Evolutionary conservation across 2,329 filamentous ascomycete species (phyloP), one percentile per base, ranked within the genome.

Genomic region (Saccharata proteae): DNA sequence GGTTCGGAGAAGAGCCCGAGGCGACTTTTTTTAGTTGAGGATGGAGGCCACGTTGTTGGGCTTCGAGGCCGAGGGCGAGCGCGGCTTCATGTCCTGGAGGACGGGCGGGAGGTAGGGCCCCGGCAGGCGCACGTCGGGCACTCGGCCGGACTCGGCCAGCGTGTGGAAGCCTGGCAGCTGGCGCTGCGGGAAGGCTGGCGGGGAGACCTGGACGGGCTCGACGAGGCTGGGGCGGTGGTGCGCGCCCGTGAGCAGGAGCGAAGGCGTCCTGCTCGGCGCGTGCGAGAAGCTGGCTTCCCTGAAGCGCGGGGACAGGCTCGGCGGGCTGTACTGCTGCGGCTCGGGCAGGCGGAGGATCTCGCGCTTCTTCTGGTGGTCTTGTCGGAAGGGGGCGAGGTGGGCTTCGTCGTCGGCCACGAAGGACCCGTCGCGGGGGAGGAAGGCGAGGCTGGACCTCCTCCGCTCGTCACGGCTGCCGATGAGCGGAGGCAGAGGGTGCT

Each of bases 401-500:
- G 46, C 43, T 15, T 49, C 43, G 24, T 55, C 52, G 27, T 54
- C 52, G 8, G 52, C 52, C 37, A 38, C 51, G 40, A 44, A 57
- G 42, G 43, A 63, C 39, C 43, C 55, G 38, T 40, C 55, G 23
- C 48, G 50, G 35, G 42, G 58, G n/a, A 57, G 44, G 26, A 47
- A 52, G 14, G 51, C 48, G 18, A 38, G 21, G 39, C 46, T 46
- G 2, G 53, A 57, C 34, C 47, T 51, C 36, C 48, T 52, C 19
- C 54, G 52, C 43, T 56, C 52, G 6, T 48, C 47, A n/a, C 53
- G 40, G 19, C 43, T 42, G 16, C 52, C 52, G 2, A 55, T 47
- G 10, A 57, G 38, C 19, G 53, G 53, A 10, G 32, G 36, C n/a
- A 51, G 51, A 26, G 52, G 51, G 19, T 62, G 55, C 39, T 65